Evolutionary conservation across 495 filamentous ascomycete genomes (phyloP).

Genomic region (Daldinia vernicosa): DNA sequence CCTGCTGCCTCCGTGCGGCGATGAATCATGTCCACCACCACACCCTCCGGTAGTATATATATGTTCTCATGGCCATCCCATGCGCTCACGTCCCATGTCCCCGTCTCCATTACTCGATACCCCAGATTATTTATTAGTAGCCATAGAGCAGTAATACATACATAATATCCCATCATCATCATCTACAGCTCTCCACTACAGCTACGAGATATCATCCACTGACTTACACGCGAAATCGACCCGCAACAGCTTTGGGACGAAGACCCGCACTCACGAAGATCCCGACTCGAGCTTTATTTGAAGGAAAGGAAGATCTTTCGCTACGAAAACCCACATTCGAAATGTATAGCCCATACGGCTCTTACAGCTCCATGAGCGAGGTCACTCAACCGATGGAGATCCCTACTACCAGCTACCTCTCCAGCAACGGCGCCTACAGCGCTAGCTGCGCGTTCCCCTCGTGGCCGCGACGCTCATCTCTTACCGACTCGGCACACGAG

Average conservation of each 20-base stretch:
- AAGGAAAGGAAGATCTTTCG: slow-evolving; percentile 1
- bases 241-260: slow-evolving; percentile 5
- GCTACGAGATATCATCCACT: slow-evolving; percentile 16
- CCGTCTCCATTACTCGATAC: slow-evolving; percentile 22
- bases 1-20: slow-evolving; percentile 42
- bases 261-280: slow-evolving; percentile 13
- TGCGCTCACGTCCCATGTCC: slow-evolving; percentile 41
- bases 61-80: slow-evolving; percentile 43
- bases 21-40: slow-evolving; percentile 45
- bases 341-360: slow-evolving; percentile 60
- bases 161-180: slow-evolving; percentile 29
- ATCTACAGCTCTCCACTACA: slow-evolving; percentile 22
- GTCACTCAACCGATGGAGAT: slow-evolving; percentile 64
- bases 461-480: slow-evolving; percentile 57
- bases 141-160: slow-evolving; percentile 44
- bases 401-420: slow-evolving; percentile 52
- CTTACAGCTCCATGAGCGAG: slow-evolving; percentile 53
- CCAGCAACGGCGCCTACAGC: slow-evolving; percentile 47
- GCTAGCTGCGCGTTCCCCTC: slow-evolving; percentile 60
- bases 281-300: slow-evolving; percentile 1
- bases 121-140: slow-evolving; percentile 40
- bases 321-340: slow-evolving; percentile 22
- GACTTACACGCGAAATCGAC: slow-evolving; percentile 3
- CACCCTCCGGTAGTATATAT: slow-evolving; percentile 37
- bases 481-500: slow-evolving; percentile 50